Evolutionary conservation across 2,329 filamentous ascomycete species (phyloP).

Genomic region (Epicoccum sorghinum): DNA sequence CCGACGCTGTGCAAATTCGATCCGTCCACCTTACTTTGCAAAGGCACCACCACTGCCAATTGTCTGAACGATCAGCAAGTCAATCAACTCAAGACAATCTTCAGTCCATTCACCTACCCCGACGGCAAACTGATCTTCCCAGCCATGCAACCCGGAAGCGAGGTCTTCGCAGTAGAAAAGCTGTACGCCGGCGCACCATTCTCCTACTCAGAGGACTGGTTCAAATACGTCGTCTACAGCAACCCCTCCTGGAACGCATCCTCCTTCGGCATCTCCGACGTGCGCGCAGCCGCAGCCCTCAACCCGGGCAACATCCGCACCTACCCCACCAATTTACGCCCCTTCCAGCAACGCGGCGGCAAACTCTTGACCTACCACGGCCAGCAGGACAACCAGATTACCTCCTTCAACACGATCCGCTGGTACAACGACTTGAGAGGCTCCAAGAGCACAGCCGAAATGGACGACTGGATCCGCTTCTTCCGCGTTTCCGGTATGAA

Average conservation of each 20-base stretch:
- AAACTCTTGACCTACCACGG: conserved; percentile 57
- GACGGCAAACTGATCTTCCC: conserved; percentile 56
- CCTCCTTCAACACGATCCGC: conserved; percentile 49
- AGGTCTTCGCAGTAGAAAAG: conserved; percentile 46
- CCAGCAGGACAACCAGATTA: conserved; percentile 53
- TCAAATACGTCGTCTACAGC: conserved; percentile 51
- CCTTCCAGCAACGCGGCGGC: conserved; percentile 44
- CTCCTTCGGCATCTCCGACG: conserved; percentile 17
- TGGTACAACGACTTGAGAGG: conserved; percentile 53
- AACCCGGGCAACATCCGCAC: conserved; percentile 48
- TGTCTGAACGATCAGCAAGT: conserved; percentile 54
- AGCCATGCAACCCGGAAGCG: conserved; percentile 55
- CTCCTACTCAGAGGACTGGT: conserved; percentile 51
- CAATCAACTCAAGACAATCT: conserved; percentile 51
- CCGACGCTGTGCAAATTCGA: conserved; percentile 46
- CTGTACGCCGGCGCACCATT: conserved; percentile 49
- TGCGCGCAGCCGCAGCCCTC: conserved; percentile 39
- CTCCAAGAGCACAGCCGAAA: conserved; percentile 6
- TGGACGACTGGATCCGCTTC: conserved; percentile 51
- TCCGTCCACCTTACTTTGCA: conserved; percentile 48
- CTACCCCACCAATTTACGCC: conserved; percentile 41
- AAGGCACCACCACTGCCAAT: conserved; percentile 25
- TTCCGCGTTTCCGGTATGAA: conserved; percentile 60
- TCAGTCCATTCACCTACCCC: conserved; percentile 48
- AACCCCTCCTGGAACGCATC: conserved; percentile 41